phyloP scores from a whole-genome alignment of 345 rosid species.

The Anastatica hierochuntica region DNA sequence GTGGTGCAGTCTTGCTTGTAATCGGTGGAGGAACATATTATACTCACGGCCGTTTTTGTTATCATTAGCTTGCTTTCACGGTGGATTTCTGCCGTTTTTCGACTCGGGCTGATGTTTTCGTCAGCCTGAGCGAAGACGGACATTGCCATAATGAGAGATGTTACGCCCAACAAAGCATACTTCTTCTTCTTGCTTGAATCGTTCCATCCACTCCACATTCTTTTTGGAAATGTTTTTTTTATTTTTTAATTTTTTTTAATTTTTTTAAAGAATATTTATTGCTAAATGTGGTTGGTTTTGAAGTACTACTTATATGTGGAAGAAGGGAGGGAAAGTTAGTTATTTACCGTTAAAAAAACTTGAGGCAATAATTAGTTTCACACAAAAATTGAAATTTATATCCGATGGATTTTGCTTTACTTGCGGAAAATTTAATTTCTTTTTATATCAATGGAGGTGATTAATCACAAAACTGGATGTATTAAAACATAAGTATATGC shows the following conservation, averaged over 20 bases:
- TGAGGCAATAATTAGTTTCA: slow-evolving; percentile 14
- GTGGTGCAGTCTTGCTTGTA: slow-evolving; percentile 40
- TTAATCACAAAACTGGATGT: neutral
- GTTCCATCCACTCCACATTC: slow-evolving; percentile 13
- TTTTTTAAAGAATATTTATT: too few species aligned
- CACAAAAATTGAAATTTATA: neutral
- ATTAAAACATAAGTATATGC: too few species aligned
- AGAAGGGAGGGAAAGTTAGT: slow-evolving; percentile 9
- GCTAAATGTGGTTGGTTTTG: slow-evolving; percentile 3
- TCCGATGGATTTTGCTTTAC: slow-evolving; percentile 20
- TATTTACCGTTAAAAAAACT: slow-evolving; percentile 17
- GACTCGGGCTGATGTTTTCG: neutral
- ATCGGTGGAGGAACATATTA: slow-evolving; percentile 60
- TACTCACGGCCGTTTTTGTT: slow-evolving; percentile 23
- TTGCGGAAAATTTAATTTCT: slow-evolving; percentile 5
- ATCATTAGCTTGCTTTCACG: slow-evolving; percentile 12
- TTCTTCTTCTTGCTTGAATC: slow-evolving; percentile 5
- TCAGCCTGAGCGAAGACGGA: neutral
- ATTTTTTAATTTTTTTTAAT: too few species aligned
- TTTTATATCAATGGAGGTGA: slow-evolving; percentile 13
- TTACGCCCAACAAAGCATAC: slow-evolving; percentile 1
- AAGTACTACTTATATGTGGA: slow-evolving; percentile 11
- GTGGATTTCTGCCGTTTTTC: slow-evolving; percentile 7
- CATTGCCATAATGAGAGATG: slow-evolving; percentile 8
- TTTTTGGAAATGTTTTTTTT: neutral